Percentiles rank a stretch among this genome's conserved stretches.
Conservation (phyloP, 2,329 filamentous ascomycete genomes). For the Epichloe gansuensis region DNA sequence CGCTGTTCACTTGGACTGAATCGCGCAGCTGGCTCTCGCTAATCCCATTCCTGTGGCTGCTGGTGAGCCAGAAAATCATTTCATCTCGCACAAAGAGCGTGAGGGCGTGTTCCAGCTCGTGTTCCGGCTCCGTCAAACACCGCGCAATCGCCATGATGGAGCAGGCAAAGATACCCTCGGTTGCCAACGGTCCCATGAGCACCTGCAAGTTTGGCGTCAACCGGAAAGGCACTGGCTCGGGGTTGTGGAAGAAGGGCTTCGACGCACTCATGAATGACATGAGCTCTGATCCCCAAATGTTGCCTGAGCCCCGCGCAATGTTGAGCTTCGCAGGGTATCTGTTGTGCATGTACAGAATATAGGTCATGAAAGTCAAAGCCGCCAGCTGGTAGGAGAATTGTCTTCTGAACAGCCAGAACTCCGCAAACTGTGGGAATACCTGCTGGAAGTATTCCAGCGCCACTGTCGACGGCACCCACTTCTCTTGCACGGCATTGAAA, state of each 20-base stretch:
- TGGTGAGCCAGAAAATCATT: constrained; percentile 94
- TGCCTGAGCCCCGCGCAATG: constrained; percentile 76
- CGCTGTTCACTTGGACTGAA: constrained; percentile 73
- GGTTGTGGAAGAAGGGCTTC: constrained; percentile 87
- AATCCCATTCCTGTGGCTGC: constrained; percentile 48
- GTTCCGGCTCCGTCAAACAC: constrained; percentile 78
- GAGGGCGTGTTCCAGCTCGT: constrained; percentile 88
- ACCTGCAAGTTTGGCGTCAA: constrained; percentile 93
- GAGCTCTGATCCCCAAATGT: constrained; percentile 92
- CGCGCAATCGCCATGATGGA: constrained; percentile 93
- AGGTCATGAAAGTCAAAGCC: constrained; percentile 94
- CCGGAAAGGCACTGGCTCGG: constrained; percentile 92
- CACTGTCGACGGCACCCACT: constrained; percentile 75
- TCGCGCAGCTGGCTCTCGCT: constrained; percentile 60
- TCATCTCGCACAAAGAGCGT: constrained; percentile 94
- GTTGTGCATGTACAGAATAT: constrained; percentile 93
- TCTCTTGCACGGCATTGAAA: constrained; percentile 88
- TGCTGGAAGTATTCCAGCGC: constrained; percentile 81
- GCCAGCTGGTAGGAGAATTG: constrained; percentile 96
- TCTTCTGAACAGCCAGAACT: constrained; percentile 97
- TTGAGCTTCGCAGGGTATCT: constrained; percentile 93
- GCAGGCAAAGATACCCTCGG: constrained; percentile 92
- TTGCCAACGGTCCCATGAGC: constrained; percentile 88
- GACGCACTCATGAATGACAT: constrained; percentile 77
- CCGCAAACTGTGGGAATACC: constrained; percentile 76